phyloP scores from a whole-genome alignment of 2,329 filamentous ascomycete genomes.

The Botrytis deweyae region DNA sequence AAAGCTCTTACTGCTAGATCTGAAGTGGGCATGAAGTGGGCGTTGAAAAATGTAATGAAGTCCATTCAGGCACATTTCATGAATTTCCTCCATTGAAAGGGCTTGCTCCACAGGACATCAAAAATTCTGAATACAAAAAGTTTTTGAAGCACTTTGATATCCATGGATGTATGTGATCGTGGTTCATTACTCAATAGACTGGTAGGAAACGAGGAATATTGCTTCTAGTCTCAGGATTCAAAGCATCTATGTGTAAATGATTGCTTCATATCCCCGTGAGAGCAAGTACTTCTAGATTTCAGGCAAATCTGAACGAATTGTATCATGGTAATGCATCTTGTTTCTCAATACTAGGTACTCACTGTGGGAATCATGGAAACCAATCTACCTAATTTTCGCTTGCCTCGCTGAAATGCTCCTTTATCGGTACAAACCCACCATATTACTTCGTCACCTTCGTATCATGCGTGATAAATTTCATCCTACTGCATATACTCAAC shows the following conservation, averaged over 20 bases:
- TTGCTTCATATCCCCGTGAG: neutral
- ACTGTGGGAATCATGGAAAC: constrained; percentile 21
- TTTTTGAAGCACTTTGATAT: neutral
- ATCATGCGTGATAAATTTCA: constrained; percentile 5
- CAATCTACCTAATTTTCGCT: constrained; percentile 21
- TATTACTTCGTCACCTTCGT: constrained; percentile 18
- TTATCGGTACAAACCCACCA: constrained; percentile 18
- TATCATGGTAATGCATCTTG: neutral
- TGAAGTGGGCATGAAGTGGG: neutral
- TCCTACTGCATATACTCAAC: constrained; percentile 47
- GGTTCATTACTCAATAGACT: neutral
- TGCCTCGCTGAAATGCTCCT: constrained; percentile 20
- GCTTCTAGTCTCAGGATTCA: constrained; percentile 2
- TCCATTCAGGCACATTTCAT: neutral
- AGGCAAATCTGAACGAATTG: neutral
- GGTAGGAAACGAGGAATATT: neutral
- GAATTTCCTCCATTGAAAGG: neutral
- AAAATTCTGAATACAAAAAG: neutral
- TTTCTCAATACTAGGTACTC: constrained; percentile 20
- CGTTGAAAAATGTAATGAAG: neutral
- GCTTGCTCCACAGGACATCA: neutral
- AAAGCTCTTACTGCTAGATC: neutral
- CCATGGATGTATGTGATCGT: neutral
- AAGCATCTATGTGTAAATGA: constrained; percentile 2
- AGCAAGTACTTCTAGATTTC: neutral